phyloP scores from a whole-genome alignment of 2,329 filamentous ascomycete species.

The Coleophoma eucalyptorum region DNA sequence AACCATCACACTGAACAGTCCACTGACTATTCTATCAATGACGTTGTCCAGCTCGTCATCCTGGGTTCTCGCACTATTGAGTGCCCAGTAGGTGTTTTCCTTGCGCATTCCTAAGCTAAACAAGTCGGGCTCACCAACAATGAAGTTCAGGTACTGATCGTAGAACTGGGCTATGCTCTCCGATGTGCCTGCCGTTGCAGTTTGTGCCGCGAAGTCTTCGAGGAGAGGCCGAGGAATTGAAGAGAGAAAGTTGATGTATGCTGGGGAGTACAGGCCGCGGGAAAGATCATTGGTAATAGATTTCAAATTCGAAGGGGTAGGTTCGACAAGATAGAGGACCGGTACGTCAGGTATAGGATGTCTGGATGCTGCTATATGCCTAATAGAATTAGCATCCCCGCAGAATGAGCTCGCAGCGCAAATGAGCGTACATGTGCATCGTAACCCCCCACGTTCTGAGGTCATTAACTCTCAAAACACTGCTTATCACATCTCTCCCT shows the following conservation, averaged over 20 bases:
- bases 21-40: constrained; percentile 88
- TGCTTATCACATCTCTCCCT: constrained; percentile 94
- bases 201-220: constrained; percentile 91
- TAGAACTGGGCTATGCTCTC: constrained; percentile 90
- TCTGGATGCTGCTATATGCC: constrained; percentile 75
- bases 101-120: constrained; percentile 94
- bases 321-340: constrained; percentile 94
- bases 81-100: constrained; percentile 86
- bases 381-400: constrained; percentile 31
- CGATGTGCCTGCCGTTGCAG: constrained; percentile 77
- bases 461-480: constrained; percentile 90
- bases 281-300: constrained; percentile 82
- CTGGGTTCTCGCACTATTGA: constrained; percentile 88
- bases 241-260: constrained; percentile 95
- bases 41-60: constrained; percentile 86
- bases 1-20: constrained; percentile 96
- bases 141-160: constrained; percentile 97
- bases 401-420: not conserved
- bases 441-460: constrained; percentile 91
- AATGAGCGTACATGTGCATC: constrained; percentile 75
- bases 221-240: constrained; percentile 86
- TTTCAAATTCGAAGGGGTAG: constrained; percentile 75
- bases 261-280: constrained; percentile 84
- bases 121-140: constrained; percentile 90
- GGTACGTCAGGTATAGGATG: constrained; percentile 95